Evolutionary conservation across 352 stramenopile genomes (phyloP).

Genomic region (Pythium dissotocum): DNA sequence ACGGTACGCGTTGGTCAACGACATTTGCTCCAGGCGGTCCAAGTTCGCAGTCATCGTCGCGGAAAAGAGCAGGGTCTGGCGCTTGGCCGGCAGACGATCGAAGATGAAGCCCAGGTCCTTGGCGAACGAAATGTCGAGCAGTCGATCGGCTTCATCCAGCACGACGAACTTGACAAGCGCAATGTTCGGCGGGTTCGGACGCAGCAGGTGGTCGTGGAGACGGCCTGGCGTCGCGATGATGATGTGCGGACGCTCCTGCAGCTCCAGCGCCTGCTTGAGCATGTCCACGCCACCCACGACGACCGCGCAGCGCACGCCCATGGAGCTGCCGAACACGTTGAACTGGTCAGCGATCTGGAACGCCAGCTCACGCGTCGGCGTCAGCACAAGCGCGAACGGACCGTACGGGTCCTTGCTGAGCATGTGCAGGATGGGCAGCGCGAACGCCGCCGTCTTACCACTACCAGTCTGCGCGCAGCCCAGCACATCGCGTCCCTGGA

Average conservation of each 20-base stretch:
- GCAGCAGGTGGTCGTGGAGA: conserved; percentile 92
- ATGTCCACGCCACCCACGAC: conserved; percentile 97
- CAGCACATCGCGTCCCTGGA: conserved; percentile 91
- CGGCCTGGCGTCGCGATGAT: conserved; percentile 97
- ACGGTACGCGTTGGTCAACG: conserved; percentile 63
- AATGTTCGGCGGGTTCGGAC: conserved; percentile 89
- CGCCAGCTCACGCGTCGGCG: conserved; percentile 96
- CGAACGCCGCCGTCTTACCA: conserved; percentile 98
- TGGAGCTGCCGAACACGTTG: conserved; percentile 92
- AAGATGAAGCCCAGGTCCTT: conserved; percentile 91
- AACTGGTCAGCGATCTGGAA: conserved; percentile 99
- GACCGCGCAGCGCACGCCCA: conserved; percentile 87
- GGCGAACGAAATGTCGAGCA: conserved; percentile 87
- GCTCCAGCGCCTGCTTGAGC: conserved; percentile 89
- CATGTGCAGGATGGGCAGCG: conserved; percentile 95
- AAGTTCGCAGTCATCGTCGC: conserved; percentile 97
- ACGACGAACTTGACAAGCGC: conserved; percentile 94
- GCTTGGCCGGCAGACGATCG: conserved; percentile 68
- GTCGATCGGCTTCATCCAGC: conserved; percentile 97
- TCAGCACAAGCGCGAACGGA: conserved; percentile 96
- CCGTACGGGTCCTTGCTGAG: conserved; percentile 94
- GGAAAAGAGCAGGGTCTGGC: conserved; percentile 97
- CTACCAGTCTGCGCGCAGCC: conserved; percentile 94
- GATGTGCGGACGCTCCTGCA: conserved; percentile 94
- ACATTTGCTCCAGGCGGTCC: conserved; percentile 75